Conservation (phyloP, 2,329 filamentous ascomycete species). For the Xylaria sp. region DNA sequence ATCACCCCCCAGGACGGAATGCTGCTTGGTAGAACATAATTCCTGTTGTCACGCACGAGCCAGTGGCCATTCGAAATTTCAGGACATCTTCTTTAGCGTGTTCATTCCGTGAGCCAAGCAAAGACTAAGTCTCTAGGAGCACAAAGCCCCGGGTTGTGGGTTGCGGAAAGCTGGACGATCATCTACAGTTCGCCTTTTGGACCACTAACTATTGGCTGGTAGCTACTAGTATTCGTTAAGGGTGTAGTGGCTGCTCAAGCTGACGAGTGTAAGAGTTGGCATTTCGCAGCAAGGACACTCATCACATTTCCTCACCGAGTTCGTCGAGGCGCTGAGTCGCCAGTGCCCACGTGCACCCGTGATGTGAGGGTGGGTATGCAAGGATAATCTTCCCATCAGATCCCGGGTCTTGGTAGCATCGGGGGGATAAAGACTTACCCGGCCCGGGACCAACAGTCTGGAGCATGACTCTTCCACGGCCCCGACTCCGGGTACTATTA, state of each 20-base stretch:
- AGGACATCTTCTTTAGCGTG: neutral
- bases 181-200: neutral
- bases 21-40: constrained; percentile 25
- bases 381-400: constrained; percentile 11
- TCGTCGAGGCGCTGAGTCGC: neutral
- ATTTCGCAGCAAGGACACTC: neutral
- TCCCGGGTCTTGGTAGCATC: constrained; percentile 6
- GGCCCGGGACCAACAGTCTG: neutral
- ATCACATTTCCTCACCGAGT: constrained; percentile 7
- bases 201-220: neutral
- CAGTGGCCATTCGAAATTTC: neutral
- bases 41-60: constrained; percentile 5
- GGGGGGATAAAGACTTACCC: constrained; percentile 30
- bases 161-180: neutral
- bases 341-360: constrained; percentile 19
- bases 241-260: constrained; percentile 1
- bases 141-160: neutral
- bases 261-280: neutral
- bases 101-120: neutral
- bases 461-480: constrained; percentile 4
- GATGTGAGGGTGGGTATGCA: constrained; percentile 19
- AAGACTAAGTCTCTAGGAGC: constrained; percentile 5
- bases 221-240: neutral
- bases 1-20: neutral
- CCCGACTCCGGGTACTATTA: constrained; percentile 11